Percentiles rank a stretch among this genome's conserved stretches.
Evolutionary conservation across 306 rosid species (phyloP).

Genomic region (Trichosanthes truncata): DNA sequence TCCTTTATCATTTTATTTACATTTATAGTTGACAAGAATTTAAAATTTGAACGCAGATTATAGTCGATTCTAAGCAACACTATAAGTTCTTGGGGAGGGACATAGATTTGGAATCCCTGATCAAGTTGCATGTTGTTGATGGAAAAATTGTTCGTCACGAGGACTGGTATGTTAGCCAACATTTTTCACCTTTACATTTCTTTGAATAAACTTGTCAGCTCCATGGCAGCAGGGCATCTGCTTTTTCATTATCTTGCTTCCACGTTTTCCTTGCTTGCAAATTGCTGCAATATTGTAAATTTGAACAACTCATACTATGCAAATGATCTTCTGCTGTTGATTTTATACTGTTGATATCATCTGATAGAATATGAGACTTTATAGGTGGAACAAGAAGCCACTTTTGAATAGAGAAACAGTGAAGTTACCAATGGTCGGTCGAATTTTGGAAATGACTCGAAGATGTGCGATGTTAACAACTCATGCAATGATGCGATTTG

Average conservation of each 20-base stretch:
- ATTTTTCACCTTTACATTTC: background rate
- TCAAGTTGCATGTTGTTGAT: constrained; percentile 51
- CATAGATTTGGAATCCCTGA: constrained; percentile 59
- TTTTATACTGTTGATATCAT: background rate
- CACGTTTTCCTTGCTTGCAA: background rate
- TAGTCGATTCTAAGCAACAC: constrained; percentile 54
- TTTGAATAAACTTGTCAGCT: background rate
- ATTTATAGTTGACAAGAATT: background rate
- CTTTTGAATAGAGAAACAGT: constrained; percentile 58
- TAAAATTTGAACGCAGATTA: constrained; percentile 34
- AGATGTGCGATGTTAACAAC: constrained; percentile 65
- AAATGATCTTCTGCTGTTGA: background rate
- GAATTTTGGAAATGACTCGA: constrained; percentile 49
- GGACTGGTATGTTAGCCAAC: constrained; percentile 48
- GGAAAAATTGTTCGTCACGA: constrained; percentile 78
- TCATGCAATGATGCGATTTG: constrained; percentile 71
- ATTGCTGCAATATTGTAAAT: background rate
- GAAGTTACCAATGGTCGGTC: constrained; percentile 50
- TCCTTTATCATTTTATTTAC: background rate
- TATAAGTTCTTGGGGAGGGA: constrained; percentile 65
- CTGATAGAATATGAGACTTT: background rate
- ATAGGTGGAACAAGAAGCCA: constrained; percentile 82
- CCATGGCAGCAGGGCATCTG: background rate
- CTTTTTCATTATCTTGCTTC: background rate
- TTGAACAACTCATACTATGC: background rate